These are phyloP conservation scores for Penicillium flavigenum DNA, from an alignment of 495 filamentous ascomycete genomes.

Conservation along the genomic window DNA sequence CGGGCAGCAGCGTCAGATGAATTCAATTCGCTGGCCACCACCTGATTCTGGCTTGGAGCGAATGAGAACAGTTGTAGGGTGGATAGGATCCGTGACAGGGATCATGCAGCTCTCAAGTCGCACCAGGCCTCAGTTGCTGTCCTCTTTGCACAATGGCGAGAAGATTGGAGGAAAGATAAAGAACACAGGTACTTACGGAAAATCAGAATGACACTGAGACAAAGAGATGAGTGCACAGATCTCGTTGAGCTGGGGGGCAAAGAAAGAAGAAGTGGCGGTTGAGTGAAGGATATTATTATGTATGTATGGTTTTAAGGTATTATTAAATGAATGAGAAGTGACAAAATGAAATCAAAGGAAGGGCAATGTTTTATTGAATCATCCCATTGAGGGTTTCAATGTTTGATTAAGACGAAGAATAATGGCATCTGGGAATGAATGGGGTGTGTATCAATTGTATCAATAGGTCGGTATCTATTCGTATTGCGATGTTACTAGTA, in stretches of 20 bases:
- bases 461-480: conserved; percentile 5
- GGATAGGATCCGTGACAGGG: conserved; percentile 43
- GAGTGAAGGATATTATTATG: conserved; percentile 3
- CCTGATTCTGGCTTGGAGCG: conserved; percentile 36
- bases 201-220: not conserved
- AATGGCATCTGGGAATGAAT: not conserved
- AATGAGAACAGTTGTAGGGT: conserved; percentile 32
- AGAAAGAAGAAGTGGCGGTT: not conserved
- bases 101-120: conserved; percentile 40
- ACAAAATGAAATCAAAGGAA: conserved; percentile 8
- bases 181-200: conserved; percentile 2
- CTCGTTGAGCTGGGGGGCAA: not conserved
- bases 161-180: not conserved
- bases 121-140: conserved; percentile 18
- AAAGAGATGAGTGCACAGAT: conserved; percentile 8
- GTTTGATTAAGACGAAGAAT: not conserved
- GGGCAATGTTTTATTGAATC: not conserved
- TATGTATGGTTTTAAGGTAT: not conserved
- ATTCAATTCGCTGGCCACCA: conserved; percentile 34
- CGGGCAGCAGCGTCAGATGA: conserved; percentile 42
- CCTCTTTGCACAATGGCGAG: not conserved
- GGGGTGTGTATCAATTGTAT: conserved; percentile 2
- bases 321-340: conserved; percentile 4
- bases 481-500: conserved; percentile 2
- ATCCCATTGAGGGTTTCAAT: conserved; percentile 1